Evolutionary conservation across 2,329 filamentous ascomycete genomes (phyloP).

Genomic region (Whalleya microplaca): DNA sequence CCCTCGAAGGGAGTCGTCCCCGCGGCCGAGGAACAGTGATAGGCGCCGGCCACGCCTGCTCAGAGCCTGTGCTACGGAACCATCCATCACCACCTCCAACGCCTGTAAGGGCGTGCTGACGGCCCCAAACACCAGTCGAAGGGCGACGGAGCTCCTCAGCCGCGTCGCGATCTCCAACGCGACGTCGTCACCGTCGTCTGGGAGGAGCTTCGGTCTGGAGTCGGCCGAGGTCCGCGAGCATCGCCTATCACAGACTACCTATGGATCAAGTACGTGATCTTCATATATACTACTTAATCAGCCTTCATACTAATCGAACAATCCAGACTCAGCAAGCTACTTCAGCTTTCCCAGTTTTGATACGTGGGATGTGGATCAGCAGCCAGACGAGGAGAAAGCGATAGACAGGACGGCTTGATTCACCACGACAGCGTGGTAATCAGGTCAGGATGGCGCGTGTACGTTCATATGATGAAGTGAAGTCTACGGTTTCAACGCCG

Average conservation of each 20-base stretch:
- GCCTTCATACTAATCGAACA: conserved; percentile 16
- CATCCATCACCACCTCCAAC: conserved; percentile 60
- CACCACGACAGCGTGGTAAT: neutral
- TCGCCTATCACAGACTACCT: conserved; percentile 28
- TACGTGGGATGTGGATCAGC: conserved; percentile 59
- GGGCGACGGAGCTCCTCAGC: conserved; percentile 59
- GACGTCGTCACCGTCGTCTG: conserved; percentile 43
- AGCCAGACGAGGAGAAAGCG: conserved; percentile 45
- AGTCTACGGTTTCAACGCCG: conserved; percentile 2
- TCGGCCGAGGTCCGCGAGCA: conserved; percentile 21
- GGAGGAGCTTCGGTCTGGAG: conserved; percentile 43
- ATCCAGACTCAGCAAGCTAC: conserved; percentile 56
- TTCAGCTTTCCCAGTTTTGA: conserved; percentile 78
- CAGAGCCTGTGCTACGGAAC: conserved; percentile 59
- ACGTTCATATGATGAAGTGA: neutral
- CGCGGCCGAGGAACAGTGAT: conserved; percentile 39
- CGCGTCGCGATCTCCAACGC: conserved; percentile 55
- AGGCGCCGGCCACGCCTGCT: conserved; percentile 57
- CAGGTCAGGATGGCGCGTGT: neutral
- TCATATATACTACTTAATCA: neutral
- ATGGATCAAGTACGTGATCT: conserved; percentile 29
- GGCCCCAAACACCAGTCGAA: conserved; percentile 50
- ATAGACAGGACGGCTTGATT: conserved; percentile 28
- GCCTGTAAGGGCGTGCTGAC: conserved; percentile 56
- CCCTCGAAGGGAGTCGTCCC: conserved; percentile 46